Evolutionary conservation across 1,139 yeast species (phyloP).

Genomic region (Candida sp.): DNA sequence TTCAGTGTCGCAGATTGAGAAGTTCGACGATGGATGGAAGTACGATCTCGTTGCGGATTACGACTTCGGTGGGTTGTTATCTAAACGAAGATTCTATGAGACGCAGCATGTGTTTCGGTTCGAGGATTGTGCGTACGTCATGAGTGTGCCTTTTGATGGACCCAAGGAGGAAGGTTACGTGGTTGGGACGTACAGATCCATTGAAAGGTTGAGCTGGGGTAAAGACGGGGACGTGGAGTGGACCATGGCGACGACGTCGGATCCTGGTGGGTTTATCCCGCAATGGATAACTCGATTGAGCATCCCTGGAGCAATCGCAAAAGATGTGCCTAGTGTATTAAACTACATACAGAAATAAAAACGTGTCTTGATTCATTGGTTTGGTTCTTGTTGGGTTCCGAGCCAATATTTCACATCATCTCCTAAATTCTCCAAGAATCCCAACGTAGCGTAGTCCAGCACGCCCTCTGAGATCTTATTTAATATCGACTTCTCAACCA

Average conservation of each 20-base stretch:
- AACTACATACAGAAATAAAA: slow-evolving; percentile 38
- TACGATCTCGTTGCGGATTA: slow-evolving; percentile 42
- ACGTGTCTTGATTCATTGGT: slow-evolving; percentile 4
- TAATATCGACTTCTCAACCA: slow-evolving; percentile 13
- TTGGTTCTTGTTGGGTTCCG: slow-evolving; percentile 14
- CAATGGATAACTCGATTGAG: slow-evolving; percentile 61
- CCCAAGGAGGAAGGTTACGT: slow-evolving; percentile 25
- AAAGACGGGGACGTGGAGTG: slow-evolving; percentile 49
- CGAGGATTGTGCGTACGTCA: slow-evolving; percentile 41
- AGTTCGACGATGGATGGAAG: slow-evolving; percentile 14
- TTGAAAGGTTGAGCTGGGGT: slow-evolving; percentile 52
- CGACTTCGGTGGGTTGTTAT: slow-evolving; percentile 53
- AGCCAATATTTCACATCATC: slow-evolving; percentile 51
- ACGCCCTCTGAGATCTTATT: slow-evolving; percentile 26
- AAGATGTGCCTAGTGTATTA: slow-evolving; percentile 69
- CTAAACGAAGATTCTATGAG: slow-evolving; percentile 59
- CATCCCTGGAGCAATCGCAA: slow-evolving; percentile 60
- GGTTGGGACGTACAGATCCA: slow-evolving; percentile 56
- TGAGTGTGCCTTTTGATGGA: slow-evolving; percentile 53
- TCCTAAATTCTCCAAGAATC: slow-evolving; percentile 48
- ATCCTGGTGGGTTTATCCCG: slow-evolving; percentile 72
- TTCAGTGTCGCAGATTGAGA: slow-evolving; percentile 12
- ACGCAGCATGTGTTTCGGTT: slow-evolving; percentile 51
- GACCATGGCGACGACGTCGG: slow-evolving; percentile 69
- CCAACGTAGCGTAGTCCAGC: slow-evolving; percentile 32